Evolutionary conservation across 345 rosid genomes (phyloP).

Genomic region (Eucalyptus erythrocorys): DNA sequence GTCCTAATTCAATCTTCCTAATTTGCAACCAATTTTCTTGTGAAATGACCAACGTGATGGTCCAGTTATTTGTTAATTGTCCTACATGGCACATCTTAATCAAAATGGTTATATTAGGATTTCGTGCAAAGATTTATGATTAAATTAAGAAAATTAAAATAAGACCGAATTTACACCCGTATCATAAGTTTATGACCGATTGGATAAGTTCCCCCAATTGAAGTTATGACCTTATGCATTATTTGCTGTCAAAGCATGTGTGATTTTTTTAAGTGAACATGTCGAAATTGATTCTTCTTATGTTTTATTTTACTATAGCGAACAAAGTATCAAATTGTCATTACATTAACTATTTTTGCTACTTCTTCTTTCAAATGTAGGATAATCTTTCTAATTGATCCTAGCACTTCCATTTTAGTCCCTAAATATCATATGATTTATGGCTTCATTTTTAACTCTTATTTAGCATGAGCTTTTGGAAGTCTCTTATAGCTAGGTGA

Average conservation of each 20-base stretch:
- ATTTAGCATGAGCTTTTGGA: not conserved
- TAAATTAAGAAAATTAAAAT: not conserved
- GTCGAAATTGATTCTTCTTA: not conserved
- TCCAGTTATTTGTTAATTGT: not conserved
- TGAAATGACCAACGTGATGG: not conserved
- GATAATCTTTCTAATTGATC: not conserved
- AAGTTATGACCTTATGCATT: not conserved
- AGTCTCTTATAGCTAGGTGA: not conserved
- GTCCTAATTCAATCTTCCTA: not conserved
- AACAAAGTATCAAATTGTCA: no score
- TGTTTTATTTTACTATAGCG: not conserved
- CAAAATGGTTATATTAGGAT: not conserved
- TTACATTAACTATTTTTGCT: not conserved
- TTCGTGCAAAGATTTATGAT: not conserved
- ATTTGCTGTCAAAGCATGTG: not conserved
- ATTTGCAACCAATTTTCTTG: not conserved
- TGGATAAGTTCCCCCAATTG: fast-evolving
- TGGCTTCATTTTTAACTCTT: not conserved
- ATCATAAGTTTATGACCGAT: not conserved
- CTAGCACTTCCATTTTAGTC: not conserved
- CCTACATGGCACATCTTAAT: not conserved
- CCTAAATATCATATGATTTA: not conserved
- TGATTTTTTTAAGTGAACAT: not conserved
- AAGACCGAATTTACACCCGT: not conserved
- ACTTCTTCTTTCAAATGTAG: not conserved